Evolutionary conservation across 805 yeast species (phyloP).

Genomic region (Babjeviella inositovora): DNA sequence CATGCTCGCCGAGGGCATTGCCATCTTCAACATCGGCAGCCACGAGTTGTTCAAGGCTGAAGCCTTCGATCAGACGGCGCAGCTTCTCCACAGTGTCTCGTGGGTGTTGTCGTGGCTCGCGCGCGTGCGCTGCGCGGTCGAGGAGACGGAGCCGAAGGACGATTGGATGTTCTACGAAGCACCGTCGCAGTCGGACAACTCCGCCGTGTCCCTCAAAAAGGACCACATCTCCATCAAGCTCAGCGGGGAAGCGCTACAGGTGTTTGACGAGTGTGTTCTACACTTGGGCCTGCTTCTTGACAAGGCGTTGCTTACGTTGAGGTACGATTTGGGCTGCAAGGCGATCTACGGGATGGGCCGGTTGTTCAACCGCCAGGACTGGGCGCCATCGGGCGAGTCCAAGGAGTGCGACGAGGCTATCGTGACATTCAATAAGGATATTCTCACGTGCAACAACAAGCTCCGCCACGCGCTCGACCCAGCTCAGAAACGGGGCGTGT

Average conservation of each 20-base stretch:
- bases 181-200: constrained; percentile 9
- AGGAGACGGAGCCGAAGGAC: constrained; percentile 14
- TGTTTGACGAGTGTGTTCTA: constrained; percentile 18
- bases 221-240: constrained; percentile 8
- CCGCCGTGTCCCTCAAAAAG: constrained; percentile 3
- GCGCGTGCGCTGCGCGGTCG: constrained; percentile 4
- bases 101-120: constrained; percentile 27
- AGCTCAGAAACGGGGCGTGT: constrained; percentile 12
- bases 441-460: constrained; percentile 26
- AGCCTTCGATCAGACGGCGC: constrained; percentile 16
- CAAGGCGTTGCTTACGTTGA: constrained; percentile 25
- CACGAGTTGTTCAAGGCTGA: constrained; percentile 21
- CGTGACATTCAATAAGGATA: constrained; percentile 29
- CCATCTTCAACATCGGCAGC: constrained; percentile 12
- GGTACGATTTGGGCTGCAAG: constrained; percentile 41
- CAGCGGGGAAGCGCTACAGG: constrained; percentile 8
- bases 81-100: constrained; percentile 14
- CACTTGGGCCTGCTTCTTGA: constrained; percentile 17
- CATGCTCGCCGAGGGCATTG: no score
- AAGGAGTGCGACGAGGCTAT: constrained; percentile 46
- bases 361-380: constrained; percentile 29
- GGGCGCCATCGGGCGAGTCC: constrained; percentile 33
- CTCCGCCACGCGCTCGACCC: constrained; percentile 13
- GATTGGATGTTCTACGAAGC: constrained; percentile 24
- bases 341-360: constrained; percentile 32